Base-by-base conservation (phyloP, 2,329 filamentous ascomycete genomes). In the Phialemoniopsis sp. region DNA sequence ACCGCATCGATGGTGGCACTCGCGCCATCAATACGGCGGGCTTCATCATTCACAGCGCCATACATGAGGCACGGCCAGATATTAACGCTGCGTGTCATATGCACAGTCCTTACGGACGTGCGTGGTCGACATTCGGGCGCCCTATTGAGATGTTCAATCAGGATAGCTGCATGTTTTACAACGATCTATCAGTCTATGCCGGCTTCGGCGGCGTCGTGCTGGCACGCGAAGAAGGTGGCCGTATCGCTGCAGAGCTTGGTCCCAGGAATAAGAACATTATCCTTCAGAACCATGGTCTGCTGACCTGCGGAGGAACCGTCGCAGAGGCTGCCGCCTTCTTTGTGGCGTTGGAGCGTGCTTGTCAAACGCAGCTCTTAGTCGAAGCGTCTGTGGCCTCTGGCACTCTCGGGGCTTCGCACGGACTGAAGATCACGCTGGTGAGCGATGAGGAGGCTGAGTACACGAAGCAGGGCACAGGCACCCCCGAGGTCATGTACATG, bases 141-240 rank as follows among this genome's bases (percentile, higher is more conserved):
- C 72, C 71, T 0, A 64, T 87, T 8, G 81, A 85, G 40, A 87
- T 87, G 80, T 60, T 86, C 19, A 85, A 78, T 44, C 81, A 78
- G 58, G 82, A 79, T 52, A 73, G 80, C 0, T 76, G 73, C 47
- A 78, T 78, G 51, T 78, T 87, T 50, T 76, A 79, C 50, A 67
- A 73, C 3, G 67, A 71, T 3, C 75, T 79, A 49, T 65, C 70
- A 3, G 73, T 81, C 4, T 80, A 81, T 50, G 49, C 66, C n/a
- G 67, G 73, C 3, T 82, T 77, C 46, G 78, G 77, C 13, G 78
- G 78, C 12, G 68, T 81, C 4, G 78, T 82, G 2, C 66, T 82
- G 21, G 70, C 64, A 3, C 64, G 66, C 28, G 73, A 73, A 38
- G 79, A 83, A 56, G 77, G 77, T 3, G 51, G 65, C 21, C 62